These are phyloP conservation scores for Podosphaera fusca DNA, from an alignment of 2,329 filamentous ascomycete species.

Conservation along the genomic window DNA sequence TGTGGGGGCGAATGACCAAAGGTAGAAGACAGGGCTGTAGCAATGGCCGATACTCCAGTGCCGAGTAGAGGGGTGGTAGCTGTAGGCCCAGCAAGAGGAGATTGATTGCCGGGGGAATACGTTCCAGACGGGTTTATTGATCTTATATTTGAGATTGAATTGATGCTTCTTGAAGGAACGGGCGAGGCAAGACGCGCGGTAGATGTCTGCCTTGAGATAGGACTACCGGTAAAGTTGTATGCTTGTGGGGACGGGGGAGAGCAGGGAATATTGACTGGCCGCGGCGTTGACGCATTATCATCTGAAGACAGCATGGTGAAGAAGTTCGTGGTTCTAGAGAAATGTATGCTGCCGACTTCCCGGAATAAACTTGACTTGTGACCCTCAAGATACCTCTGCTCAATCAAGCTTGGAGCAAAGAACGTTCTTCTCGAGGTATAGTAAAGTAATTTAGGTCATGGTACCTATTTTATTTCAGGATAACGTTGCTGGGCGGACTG, in stretches of 20 bases:
- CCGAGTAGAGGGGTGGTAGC: conserved; percentile 38
- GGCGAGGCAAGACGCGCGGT: conserved; percentile 39
- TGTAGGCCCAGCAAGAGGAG: conserved; percentile 40
- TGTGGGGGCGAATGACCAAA: conserved; percentile 46
- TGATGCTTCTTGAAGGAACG: conserved; percentile 20
- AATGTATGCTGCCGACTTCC: background rate
- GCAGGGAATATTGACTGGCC: conserved; percentile 21
- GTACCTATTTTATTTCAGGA: too few relatives aligned
- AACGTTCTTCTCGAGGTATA: too few relatives aligned
- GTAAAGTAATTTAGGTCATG: too few relatives aligned
- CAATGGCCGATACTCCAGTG: conserved; percentile 68
- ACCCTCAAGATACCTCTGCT: too few relatives aligned
- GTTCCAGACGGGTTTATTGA: conserved; percentile 22
- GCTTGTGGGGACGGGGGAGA: conserved; percentile 23
- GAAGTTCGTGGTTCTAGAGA: too few relatives aligned
- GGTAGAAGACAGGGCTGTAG: conserved; percentile 61
- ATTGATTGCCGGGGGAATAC: conserved; percentile 22
- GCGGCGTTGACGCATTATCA: conserved; percentile 11
- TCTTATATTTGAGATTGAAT: conserved; percentile 26
- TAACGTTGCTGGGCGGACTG: too few relatives aligned
- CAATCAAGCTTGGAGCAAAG: too few relatives aligned
- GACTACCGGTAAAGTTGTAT: conserved; percentile 18
- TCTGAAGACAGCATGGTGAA: conserved; percentile 16
- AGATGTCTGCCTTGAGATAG: conserved; percentile 32
- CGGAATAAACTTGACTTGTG: too few relatives aligned